Percentiles rank a stretch among this genome's conserved stretches.
Evolutionary conservation across 495 filamentous ascomycete genomes (phyloP).

Genomic region (Hyaloscypha finlandica): DNA sequence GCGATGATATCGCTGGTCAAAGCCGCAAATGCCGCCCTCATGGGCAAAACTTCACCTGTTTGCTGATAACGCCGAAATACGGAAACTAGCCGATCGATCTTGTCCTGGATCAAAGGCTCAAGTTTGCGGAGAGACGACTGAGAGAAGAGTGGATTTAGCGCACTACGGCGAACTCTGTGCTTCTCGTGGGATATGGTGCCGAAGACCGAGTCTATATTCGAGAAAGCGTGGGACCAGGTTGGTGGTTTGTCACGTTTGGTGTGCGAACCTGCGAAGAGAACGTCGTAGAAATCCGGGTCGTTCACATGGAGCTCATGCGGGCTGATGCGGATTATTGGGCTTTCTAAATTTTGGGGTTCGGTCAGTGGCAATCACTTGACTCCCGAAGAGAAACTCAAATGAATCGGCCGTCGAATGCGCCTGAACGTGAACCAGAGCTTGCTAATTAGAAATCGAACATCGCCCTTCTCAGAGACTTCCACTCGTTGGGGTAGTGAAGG

Average conservation of each 20-base stretch:
- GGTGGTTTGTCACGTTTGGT: conserved; percentile 8
- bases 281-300: conserved; percentile 43
- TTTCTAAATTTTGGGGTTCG: not conserved
- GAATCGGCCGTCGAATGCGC: too few species aligned
- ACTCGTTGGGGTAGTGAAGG: too few species aligned
- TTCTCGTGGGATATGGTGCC: conserved; percentile 33
- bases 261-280: conserved; percentile 10
- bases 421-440: too few species aligned
- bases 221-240: conserved; percentile 18
- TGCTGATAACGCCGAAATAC: conserved; percentile 14
- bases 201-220: conserved; percentile 35
- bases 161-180: conserved; percentile 39
- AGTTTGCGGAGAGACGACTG: not conserved
- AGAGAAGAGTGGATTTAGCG: conserved; percentile 22
- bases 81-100: conserved; percentile 8
- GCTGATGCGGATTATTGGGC: conserved; percentile 54
- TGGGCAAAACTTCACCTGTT: not conserved
- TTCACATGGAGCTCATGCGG: conserved; percentile 52
- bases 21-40: conserved; percentile 14
- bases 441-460: too few species aligned
- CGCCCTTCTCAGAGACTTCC: too few species aligned
- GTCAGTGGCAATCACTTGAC: not conserved
- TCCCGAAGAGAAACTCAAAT: too few species aligned
- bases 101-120: conserved; percentile 6
- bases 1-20: conserved; percentile 22